Evolutionary conservation across 495 filamentous ascomycete genomes (phyloP).

Genomic region (Penicillium fimorum): DNA sequence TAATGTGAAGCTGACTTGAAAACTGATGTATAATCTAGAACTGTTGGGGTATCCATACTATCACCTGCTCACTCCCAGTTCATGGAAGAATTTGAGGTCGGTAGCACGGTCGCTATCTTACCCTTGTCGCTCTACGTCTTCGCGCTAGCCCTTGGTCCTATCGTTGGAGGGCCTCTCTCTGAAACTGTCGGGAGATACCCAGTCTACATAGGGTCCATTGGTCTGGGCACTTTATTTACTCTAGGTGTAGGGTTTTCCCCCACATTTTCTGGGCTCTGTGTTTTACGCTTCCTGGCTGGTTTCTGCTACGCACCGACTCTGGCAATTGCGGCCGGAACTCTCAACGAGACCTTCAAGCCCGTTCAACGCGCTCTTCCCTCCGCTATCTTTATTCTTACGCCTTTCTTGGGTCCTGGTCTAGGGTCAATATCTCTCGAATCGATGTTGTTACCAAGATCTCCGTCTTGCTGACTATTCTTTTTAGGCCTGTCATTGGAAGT

Average conservation of each 20-base stretch:
- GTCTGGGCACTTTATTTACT: constrained; percentile 58
- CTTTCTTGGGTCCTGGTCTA: constrained; percentile 34
- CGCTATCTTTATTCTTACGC: constrained; percentile 39
- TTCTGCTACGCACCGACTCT: constrained; percentile 41
- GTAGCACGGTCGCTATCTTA: constrained; percentile 52
- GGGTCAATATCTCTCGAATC: constrained; percentile 32
- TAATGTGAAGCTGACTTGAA: neutral
- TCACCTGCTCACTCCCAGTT: constrained; percentile 46
- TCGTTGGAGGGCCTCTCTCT: constrained; percentile 58
- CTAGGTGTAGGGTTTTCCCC: constrained; percentile 59
- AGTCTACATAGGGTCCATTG: constrained; percentile 52
- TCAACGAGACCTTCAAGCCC: constrained; percentile 43
- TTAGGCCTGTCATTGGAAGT: constrained; percentile 61
- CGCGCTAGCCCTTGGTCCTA: constrained; percentile 57
- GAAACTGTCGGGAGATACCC: constrained; percentile 57
- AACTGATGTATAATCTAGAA: constrained; percentile 31
- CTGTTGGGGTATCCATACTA: constrained; percentile 54
- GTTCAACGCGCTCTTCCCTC: constrained; percentile 34
- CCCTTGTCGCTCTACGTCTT: constrained; percentile 56
- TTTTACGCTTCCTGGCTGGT: constrained; percentile 63
- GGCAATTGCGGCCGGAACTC: constrained; percentile 44
- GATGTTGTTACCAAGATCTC: neutral
- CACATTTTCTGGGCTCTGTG: constrained; percentile 52
- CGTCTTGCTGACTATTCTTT: constrained; percentile 35
- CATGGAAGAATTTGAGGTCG: constrained; percentile 45